phyloP scores from a whole-genome alignment of 139 green algal genomes.

The Chlamydomonas eustigma region DNA sequence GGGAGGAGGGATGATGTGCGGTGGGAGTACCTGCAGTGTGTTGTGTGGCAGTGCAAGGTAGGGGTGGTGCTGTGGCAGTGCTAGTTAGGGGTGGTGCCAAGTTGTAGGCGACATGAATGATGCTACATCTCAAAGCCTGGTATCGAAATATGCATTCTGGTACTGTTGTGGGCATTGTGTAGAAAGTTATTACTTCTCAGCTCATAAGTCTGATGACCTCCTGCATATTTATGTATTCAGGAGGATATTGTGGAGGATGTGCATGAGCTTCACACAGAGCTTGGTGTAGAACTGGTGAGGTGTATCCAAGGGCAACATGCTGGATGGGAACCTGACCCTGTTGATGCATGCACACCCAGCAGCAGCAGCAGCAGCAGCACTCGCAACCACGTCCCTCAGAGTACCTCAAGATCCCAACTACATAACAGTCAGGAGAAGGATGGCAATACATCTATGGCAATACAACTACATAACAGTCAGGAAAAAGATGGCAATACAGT shows the following conservation, averaged over 20 bases:
- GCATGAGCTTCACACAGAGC: slow-evolving; percentile 67
- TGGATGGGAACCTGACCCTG: not conserved
- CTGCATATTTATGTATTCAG: no score
- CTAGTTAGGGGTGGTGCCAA: not conserved
- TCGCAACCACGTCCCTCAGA: not conserved
- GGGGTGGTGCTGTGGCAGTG: not conserved
- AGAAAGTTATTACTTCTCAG: not conserved
- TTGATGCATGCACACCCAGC: not conserved
- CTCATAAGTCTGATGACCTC: no score
- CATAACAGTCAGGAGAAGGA: not conserved
- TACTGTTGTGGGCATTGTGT: not conserved
- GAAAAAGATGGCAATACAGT: not conserved
- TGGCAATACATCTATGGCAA: not conserved
- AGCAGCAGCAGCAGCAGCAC: slow-evolving; percentile 6
- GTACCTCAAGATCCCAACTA: not conserved
- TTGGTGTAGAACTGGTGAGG: slow-evolving; percentile 46
- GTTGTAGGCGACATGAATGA: no score
- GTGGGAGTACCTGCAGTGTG: slow-evolving; percentile 62
- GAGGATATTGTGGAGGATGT: no score
- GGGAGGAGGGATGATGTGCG: slow-evolving; percentile 32
- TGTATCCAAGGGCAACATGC: not conserved
- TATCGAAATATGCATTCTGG: not conserved
- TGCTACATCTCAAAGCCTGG: no score
- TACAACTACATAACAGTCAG: not conserved
- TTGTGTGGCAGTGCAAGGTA: slow-evolving; percentile 30